These are phyloP conservation scores for Epichloe scottii DNA, from an alignment of 2,329 filamentous ascomycete genomes.

Conservation along the genomic window DNA sequence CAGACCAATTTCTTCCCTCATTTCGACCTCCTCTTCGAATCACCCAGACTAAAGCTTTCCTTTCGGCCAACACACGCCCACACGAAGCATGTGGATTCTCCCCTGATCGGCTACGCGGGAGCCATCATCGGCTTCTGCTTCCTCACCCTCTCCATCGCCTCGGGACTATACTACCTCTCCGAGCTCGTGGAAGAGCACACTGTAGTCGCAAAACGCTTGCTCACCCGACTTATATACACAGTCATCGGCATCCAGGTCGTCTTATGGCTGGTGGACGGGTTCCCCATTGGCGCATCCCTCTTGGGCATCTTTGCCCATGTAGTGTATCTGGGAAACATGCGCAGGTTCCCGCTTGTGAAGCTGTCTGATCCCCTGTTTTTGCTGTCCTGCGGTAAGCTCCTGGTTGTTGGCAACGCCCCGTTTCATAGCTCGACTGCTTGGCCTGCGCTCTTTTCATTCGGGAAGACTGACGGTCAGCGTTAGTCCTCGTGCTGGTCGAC, in stretches of 20 bases:
- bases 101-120: conserved; percentile 83
- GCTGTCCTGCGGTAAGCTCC: conserved; percentile 53
- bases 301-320: conserved; percentile 71
- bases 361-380: conserved; percentile 80
- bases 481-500: conserved; percentile 72
- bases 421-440: too few relatives aligned
- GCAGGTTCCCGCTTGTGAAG: conserved; percentile 63
- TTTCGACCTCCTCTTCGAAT: background rate
- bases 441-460: background rate
- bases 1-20: background rate
- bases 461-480: background rate
- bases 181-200: conserved; percentile 98
- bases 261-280: conserved; percentile 70
- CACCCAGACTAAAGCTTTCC: background rate
- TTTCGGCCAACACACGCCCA: background rate
- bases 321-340: conserved; percentile 80
- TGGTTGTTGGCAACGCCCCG: too few relatives aligned
- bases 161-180: conserved; percentile 96
- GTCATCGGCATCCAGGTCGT: conserved; percentile 64
- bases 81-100: conserved; percentile 83
- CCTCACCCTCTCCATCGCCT: conserved; percentile 88
- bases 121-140: conserved; percentile 84
- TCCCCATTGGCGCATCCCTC: conserved; percentile 62
- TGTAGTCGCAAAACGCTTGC: conserved; percentile 76
- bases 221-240: conserved; percentile 72